Conservation (phyloP, 1,139 yeast species). For the Candida sp. region DNA sequence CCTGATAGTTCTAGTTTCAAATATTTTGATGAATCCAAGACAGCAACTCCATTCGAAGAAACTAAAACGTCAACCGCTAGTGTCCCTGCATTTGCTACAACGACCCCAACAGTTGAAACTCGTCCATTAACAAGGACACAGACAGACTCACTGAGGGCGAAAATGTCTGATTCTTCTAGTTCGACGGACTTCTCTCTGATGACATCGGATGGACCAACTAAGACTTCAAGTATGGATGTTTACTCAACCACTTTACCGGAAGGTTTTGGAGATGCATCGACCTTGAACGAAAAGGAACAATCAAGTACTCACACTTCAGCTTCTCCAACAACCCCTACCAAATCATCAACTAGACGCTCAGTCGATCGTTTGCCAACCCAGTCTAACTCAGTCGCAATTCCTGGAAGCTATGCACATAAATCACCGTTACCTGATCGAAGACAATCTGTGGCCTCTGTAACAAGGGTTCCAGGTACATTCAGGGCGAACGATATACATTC, state of each 20-base stretch:
- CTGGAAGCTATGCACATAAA: neutral
- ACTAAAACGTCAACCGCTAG: neutral
- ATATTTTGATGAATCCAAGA: neutral
- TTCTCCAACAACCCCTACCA: neutral
- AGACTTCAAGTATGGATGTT: neutral
- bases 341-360: neutral
- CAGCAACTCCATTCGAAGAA: neutral
- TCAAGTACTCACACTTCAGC: neutral
- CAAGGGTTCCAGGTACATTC: neutral
- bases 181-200: neutral
- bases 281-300: neutral
- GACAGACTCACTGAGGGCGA: neutral
- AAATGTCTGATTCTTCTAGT: neutral
- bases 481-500: neutral
- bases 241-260: neutral
- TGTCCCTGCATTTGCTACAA: neutral
- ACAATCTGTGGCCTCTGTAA: neutral
- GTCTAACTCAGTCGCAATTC: neutral
- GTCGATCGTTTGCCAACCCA: neutral
- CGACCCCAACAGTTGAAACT: neutral
- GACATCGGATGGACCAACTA: neutral
- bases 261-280: neutral
- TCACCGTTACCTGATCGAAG: neutral
- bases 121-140: neutral
- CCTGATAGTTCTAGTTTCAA: neutral